Evolutionary conservation across 2,329 filamentous ascomycete genomes (phyloP).

Genomic region (Mycocentrospora acerina): DNA sequence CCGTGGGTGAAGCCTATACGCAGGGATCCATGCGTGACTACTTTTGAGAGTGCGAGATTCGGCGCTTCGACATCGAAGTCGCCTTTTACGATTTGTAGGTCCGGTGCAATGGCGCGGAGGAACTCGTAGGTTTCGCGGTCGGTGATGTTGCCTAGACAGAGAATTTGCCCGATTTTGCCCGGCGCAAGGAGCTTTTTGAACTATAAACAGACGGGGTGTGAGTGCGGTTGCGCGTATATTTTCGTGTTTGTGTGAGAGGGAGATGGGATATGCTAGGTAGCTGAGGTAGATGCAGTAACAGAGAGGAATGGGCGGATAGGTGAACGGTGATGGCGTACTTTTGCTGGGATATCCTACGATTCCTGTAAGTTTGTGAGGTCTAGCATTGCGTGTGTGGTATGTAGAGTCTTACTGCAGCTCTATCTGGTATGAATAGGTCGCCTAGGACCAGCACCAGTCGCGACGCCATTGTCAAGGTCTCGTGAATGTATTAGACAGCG

Average conservation of each 20-base stretch:
- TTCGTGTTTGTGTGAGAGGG: constrained; percentile 4
- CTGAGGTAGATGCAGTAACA: not conserved
- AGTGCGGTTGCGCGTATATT: constrained; percentile 7
- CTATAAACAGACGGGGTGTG: constrained; percentile 16
- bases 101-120: constrained; percentile 57
- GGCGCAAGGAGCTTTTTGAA: constrained; percentile 60
- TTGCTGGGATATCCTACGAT: constrained; percentile 44
- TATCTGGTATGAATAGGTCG: constrained; percentile 48
- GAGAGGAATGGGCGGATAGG: not conserved
- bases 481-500: too few species aligned
- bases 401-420: constrained; percentile 40
- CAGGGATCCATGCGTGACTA: constrained; percentile 68
- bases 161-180: constrained; percentile 60
- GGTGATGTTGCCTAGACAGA: constrained; percentile 61
- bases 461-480: constrained; percentile 39
- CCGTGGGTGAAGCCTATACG: constrained; percentile 72
- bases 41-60: constrained; percentile 65
- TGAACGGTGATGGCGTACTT: constrained; percentile 35
- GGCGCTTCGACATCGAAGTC: constrained; percentile 70
- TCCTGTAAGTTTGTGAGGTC: constrained; percentile 42
- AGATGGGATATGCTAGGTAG: constrained; percentile 1
- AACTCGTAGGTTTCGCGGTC: constrained; percentile 59
- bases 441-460: constrained; percentile 45
- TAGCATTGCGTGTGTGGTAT: constrained; percentile 10
- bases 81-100: constrained; percentile 70